These are phyloP conservation scores for Xanthoconium separans DNA, from an alignment of 1,284 basidiomycete species.

Conservation along the genomic window DNA sequence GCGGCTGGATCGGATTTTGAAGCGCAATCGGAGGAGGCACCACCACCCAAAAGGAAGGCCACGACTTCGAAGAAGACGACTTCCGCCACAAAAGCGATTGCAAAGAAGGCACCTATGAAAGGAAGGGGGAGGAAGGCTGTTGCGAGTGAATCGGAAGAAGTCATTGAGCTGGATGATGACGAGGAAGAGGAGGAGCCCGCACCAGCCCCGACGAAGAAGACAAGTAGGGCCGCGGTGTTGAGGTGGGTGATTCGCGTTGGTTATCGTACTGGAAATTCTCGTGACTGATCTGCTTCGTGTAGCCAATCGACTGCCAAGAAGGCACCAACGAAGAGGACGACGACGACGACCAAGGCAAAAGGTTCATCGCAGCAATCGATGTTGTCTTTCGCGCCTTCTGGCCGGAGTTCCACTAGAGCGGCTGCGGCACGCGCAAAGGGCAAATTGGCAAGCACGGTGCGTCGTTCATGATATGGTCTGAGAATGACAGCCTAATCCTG, in stretches of 20 bases:
- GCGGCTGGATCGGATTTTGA: conserved; percentile 48
- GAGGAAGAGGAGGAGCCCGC: conserved; percentile 53
- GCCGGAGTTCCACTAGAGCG: conserved; percentile 51
- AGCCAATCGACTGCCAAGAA: conserved; percentile 25
- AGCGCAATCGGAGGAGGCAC: conserved; percentile 38
- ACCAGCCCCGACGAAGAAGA: conserved; percentile 48
- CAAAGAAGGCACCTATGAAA: conserved; percentile 48
- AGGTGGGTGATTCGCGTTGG: conserved; percentile 41
- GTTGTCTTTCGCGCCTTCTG: conserved; percentile 61
- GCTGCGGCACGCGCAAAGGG: conserved; percentile 59
- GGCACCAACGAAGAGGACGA: conserved; percentile 51
- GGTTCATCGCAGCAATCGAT: conserved; percentile 39
- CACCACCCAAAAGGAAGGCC: conserved; percentile 52
- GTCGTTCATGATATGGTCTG: conserved; percentile 2
- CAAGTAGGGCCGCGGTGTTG: conserved; percentile 64
- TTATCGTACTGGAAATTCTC: background rate
- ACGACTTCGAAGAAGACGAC: conserved; percentile 34
- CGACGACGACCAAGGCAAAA: conserved; percentile 41
- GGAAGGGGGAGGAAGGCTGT: conserved; percentile 30
- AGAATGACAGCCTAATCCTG: background rate
- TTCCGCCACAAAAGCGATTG: conserved; percentile 32
- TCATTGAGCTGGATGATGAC: conserved; percentile 50
- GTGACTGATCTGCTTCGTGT: conserved; percentile 6
- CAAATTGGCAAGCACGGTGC: conserved; percentile 41
- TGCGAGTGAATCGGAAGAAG: conserved; percentile 53